Evolutionary conservation across 345 rosid genomes (phyloP).

Genomic region (Salix koriyanagi): DNA sequence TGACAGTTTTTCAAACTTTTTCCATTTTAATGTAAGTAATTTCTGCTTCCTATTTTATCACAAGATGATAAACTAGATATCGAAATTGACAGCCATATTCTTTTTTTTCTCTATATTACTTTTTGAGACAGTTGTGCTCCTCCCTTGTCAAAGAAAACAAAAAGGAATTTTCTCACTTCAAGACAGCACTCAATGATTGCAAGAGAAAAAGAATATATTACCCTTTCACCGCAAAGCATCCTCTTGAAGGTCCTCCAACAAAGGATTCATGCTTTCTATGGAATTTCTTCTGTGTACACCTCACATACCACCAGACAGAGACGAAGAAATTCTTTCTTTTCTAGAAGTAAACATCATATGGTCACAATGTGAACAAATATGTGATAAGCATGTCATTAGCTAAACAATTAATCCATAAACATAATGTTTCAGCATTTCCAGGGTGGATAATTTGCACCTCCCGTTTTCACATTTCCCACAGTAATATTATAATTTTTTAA

Average conservation of each 20-base stretch:
- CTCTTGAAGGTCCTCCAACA: not conserved
- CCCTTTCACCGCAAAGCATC: conserved; percentile 12
- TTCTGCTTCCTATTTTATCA: not conserved
- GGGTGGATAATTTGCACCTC: not conserved
- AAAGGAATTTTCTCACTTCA: not conserved
- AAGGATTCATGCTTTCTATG: not conserved
- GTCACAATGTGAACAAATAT: not conserved
- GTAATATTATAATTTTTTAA: not conserved
- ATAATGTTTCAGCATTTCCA: too few species aligned
- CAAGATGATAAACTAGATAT: not conserved
- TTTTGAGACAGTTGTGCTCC: not conserved
- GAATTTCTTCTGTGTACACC: not conserved
- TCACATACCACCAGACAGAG: not conserved
- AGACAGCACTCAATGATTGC: not conserved
- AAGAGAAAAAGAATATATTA: not conserved
- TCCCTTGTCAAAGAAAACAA: not conserved
- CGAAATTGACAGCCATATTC: not conserved
- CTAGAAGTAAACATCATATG: not conserved
- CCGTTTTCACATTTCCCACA: not conserved
- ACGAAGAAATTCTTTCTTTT: not conserved
- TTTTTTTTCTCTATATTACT: not conserved
- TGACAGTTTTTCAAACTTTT: not conserved
- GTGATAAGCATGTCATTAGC: not conserved
- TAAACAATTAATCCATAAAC: not conserved
- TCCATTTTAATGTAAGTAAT: not conserved